Base-by-base conservation (phyloP, 441 rosid species). In the Metrosideros polymorpha region DNA sequence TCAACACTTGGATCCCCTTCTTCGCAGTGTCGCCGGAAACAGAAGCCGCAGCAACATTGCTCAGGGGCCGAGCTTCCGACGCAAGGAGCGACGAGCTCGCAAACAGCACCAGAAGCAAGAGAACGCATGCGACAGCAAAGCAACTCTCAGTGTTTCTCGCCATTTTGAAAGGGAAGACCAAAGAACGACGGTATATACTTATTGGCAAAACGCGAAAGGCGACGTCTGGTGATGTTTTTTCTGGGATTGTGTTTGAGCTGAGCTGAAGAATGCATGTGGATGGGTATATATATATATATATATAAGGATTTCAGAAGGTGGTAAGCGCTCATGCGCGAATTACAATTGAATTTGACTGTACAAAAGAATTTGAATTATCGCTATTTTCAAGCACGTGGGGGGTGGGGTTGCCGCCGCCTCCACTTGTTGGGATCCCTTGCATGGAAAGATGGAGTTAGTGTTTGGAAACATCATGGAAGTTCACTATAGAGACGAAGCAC, bases 41-140 rank as follows among this genome's bases (percentile, higher is more conserved):
- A 50, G 47, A 66, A 59, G 15, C 82, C 54, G 84, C 24, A 57
- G 29, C 45, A 0, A 35, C 63, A 25, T 49, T 14, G 27, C 76
- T 66, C 50, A 93, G 88, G 56, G 89, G 93, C 79, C 93, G 93
- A 87, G 92, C 92, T 84, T 89, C 91, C 14, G 86, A 89, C 43
- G 71, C 42, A 42, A 85, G 87, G 24, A 85, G 45, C 25, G 56
- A 66, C 27, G 87, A 88, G 50, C 82, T 39, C 71, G 54, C 32
- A 27, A 66, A 66, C 47, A 66, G 15, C 47, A 12, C 79, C 79
- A 66, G 77, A 52, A 90, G 59, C 45, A 90, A 53, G 42, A 90
- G 30, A 43, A 86, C 56, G 29, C 79, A 35, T 19, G 86, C 30
- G 49, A 86, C 19, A 30, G 87, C 66, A 77, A 71, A 50, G 52